phyloP scores from a whole-genome alignment of 345 rosid species.

The Acer campestre region DNA sequence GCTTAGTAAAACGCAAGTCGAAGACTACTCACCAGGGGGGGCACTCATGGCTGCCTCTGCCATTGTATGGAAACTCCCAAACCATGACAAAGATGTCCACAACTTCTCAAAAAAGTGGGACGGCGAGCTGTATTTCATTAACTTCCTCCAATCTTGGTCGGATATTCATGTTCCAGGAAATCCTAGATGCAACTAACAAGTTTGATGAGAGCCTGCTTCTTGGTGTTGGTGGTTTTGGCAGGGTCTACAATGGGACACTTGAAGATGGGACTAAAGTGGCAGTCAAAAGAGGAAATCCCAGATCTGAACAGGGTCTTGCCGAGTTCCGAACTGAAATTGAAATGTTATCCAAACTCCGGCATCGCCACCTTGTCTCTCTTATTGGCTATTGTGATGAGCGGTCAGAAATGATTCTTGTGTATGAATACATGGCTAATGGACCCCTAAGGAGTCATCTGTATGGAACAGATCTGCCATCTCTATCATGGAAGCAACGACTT shows the following conservation, averaged over 20 bases:
- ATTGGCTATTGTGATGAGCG: slow-evolving; percentile 96
- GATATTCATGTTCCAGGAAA: slow-evolving; percentile 82
- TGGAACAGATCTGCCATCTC: slow-evolving; percentile 80
- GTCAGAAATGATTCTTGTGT: slow-evolving; percentile 93
- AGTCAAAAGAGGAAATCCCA: slow-evolving; percentile 97
- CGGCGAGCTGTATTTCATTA: slow-evolving; percentile 87
- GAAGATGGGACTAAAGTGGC: slow-evolving; percentile 92
- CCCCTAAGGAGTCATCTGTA: slow-evolving; percentile 95
- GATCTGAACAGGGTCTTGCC: slow-evolving; percentile 98
- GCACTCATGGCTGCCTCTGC: slow-evolving; percentile 84
- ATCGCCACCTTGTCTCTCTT: slow-evolving; percentile 96
- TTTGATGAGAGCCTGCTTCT: slow-evolving; percentile 87
- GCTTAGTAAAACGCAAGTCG: slow-evolving; percentile 48
- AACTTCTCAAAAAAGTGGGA: slow-evolving; percentile 81
- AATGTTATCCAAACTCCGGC: slow-evolving; percentile 96
- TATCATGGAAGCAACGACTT: slow-evolving; percentile 95
- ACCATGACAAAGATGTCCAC: slow-evolving; percentile 85
- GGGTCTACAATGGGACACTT: slow-evolving; percentile 88
- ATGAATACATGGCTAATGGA: slow-evolving; percentile 98
- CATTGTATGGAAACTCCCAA: slow-evolving; percentile 86
- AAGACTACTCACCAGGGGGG: slow-evolving; percentile 71
- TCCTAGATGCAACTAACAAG: slow-evolving; percentile 88
- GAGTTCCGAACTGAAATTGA: slow-evolving; percentile 98
- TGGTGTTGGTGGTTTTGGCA: slow-evolving; percentile 98
- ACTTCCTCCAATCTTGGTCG: slow-evolving; percentile 82